Evolutionary conservation across 1,284 basidiomycete species (phyloP).

Genomic region (Ustilago bromivora): DNA sequence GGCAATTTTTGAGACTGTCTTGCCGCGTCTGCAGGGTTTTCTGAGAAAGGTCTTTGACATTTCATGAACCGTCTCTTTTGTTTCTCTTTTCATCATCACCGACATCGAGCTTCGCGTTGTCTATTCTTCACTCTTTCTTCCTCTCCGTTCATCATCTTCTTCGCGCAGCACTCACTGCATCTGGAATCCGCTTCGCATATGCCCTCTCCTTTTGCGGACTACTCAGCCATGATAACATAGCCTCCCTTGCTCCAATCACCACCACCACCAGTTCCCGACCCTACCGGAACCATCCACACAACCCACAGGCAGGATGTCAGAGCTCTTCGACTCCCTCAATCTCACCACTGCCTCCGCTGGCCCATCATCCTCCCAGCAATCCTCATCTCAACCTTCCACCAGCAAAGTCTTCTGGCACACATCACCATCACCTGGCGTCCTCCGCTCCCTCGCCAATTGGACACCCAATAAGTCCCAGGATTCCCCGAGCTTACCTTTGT

Average conservation of each 20-base stretch:
- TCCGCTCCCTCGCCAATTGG: conserved; percentile 33
- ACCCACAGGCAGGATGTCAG: conserved; percentile 32
- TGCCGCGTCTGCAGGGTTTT: conserved; percentile 3
- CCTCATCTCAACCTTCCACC: conserved; percentile 46
- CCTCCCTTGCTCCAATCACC: not conserved
- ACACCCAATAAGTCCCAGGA: conserved; percentile 42
- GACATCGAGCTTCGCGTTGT: not conserved
- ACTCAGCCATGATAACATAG: conserved; percentile 27
- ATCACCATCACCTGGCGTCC: conserved; percentile 45
- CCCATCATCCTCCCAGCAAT: conserved; percentile 43
- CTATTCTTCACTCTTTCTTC: not conserved
- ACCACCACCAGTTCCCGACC: not conserved
- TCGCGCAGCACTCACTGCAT: not conserved
- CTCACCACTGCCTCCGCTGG: conserved; percentile 31
- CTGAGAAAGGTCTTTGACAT: not conserved
- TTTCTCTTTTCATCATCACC: conserved; percentile 4
- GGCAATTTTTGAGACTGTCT: not conserved
- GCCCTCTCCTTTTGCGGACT: not conserved
- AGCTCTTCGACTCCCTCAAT: conserved; percentile 55
- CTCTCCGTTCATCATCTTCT: not conserved
- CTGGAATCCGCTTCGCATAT: not conserved
- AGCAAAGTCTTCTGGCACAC: conserved; percentile 54
- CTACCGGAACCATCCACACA: not conserved
- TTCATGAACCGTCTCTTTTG: conserved; percentile 1
- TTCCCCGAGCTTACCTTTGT: conserved; percentile 41